A percentile compares a stretch with the other conserved stretches of the same genome.
Conservation (phyloP, 2,329 filamentous ascomycete species). For the Septoria petroselini region DNA sequence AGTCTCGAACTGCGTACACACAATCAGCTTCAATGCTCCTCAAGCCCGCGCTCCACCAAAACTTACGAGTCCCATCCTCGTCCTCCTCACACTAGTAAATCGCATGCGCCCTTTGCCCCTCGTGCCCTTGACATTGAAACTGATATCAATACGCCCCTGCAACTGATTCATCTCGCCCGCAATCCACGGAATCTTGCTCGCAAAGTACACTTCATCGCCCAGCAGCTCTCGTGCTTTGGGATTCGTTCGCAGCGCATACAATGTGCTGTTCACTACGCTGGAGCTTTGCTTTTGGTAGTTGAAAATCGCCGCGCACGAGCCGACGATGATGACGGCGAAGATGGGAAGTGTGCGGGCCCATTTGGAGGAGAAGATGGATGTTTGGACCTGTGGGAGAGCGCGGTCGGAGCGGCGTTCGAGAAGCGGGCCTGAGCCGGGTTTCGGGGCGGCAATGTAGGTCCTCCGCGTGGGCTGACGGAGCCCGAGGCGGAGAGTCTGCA, state of each 20-base stretch:
- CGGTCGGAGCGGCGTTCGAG: slow-evolving; percentile 54
- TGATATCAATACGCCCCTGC: slow-evolving; percentile 83
- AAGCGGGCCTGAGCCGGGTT: slow-evolving; percentile 50
- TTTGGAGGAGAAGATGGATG: slow-evolving; percentile 23
- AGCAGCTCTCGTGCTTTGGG: slow-evolving; percentile 69
- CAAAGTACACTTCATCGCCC: slow-evolving; percentile 64
- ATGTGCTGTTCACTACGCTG: slow-evolving; percentile 71
- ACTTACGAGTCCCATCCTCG: slow-evolving; percentile 58
- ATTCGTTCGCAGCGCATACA: slow-evolving; percentile 87
- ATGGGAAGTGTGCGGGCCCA: slow-evolving; percentile 67
- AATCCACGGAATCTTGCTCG: slow-evolving; percentile 49
- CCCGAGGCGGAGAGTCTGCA: slow-evolving; percentile 4
- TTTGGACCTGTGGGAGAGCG: slow-evolving; percentile 48
- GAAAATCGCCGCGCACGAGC: slow-evolving; percentile 83
- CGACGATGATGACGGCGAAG: slow-evolving; percentile 69
- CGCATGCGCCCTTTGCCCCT: slow-evolving; percentile 68
- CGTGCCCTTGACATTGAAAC: slow-evolving; percentile 81
- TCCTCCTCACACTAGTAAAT: slow-evolving; percentile 72
- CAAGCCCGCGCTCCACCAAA: no score
- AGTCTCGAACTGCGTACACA: slow-evolving; percentile 67
- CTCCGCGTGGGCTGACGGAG: slow-evolving; percentile 32
- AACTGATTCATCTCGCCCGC: slow-evolving; percentile 80
- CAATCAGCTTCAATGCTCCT: slow-evolving; percentile 9
- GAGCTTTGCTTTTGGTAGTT: slow-evolving; percentile 98
- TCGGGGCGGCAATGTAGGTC: slow-evolving; percentile 51